Percentiles rank a stretch among this genome's conserved stretches.
These are phyloP conservation scores for Trichoderma breve DNA, from an alignment of 2,329 filamentous ascomycete genomes.

Conservation along the genomic window DNA sequence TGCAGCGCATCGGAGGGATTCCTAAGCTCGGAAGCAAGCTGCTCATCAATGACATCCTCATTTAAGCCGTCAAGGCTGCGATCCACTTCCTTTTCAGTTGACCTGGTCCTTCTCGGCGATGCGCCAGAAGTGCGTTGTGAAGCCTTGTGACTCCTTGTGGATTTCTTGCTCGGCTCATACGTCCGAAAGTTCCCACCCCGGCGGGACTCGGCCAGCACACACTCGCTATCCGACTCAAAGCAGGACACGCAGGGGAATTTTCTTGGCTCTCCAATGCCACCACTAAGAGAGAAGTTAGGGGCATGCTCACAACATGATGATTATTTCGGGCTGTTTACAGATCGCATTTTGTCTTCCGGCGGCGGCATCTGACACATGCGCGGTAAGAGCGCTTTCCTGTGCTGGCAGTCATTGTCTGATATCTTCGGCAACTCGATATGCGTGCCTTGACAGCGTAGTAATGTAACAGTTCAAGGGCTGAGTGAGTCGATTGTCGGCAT, in stretches of 20 bases:
- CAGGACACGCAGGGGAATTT: background rate
- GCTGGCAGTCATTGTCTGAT: background rate
- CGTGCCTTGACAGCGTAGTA: background rate
- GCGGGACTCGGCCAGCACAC: background rate
- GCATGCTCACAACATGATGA: background rate
- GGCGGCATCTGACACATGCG: constrained; percentile 3
- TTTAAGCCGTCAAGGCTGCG: background rate
- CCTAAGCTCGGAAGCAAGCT: background rate
- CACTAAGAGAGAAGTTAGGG: background rate
- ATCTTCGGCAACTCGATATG: background rate
- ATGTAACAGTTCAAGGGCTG: background rate
- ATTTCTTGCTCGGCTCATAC: background rate
- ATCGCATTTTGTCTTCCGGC: constrained; percentile 10
- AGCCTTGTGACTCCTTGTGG: background rate
- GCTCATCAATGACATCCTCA: background rate
- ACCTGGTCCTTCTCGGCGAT: background rate
- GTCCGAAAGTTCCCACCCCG: constrained; percentile 1
- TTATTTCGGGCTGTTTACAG: background rate
- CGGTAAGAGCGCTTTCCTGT: constrained; percentile 8
- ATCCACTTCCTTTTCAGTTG: background rate
- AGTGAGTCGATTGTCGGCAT: background rate
- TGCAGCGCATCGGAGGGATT: constrained; percentile 7
- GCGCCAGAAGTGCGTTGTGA: background rate
- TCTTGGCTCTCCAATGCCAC: background rate
- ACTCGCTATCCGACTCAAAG: background rate